Conservation (phyloP, 257 asterid species). For the Przewalskia tangutica region DNA sequence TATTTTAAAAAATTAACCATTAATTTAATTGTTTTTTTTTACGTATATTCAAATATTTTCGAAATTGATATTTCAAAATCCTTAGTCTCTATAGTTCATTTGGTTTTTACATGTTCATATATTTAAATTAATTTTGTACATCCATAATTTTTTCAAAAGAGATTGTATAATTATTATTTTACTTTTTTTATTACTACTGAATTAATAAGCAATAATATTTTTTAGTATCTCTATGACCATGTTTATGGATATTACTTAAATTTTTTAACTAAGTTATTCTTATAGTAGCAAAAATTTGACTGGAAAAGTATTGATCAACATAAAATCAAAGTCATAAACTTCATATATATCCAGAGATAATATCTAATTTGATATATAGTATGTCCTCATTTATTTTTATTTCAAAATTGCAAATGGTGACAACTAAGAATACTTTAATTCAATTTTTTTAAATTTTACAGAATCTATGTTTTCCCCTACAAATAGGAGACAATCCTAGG, state of each 20-base stretch:
- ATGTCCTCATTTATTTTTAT: neutral
- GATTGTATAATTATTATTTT: neutral
- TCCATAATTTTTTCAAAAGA: neutral
- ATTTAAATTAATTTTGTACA: neutral
- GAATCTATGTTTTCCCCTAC: neutral
- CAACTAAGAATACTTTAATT: neutral
- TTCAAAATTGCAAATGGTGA: neutral
- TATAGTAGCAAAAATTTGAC: neutral
- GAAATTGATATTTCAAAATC: neutral
- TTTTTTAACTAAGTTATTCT: neutral
- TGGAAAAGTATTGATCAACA: neutral
- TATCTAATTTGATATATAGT: neutral
- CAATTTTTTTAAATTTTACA: neutral
- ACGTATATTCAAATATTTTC: neutral
- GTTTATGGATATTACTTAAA: neutral
- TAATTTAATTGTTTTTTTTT: neutral
- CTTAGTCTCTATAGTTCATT: neutral
- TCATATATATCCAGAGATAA: neutral
- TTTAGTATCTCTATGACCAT: neutral
- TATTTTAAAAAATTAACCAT: neutral
- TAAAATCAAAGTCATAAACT: neutral
- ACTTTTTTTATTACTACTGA: neutral
- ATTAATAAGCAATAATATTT: neutral
- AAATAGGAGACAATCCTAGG: neutral
- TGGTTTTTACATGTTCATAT: too few species aligned